Base-by-base conservation (phyloP, 2,329 filamentous ascomycete genomes). In the Calonectria henricotiae region DNA sequence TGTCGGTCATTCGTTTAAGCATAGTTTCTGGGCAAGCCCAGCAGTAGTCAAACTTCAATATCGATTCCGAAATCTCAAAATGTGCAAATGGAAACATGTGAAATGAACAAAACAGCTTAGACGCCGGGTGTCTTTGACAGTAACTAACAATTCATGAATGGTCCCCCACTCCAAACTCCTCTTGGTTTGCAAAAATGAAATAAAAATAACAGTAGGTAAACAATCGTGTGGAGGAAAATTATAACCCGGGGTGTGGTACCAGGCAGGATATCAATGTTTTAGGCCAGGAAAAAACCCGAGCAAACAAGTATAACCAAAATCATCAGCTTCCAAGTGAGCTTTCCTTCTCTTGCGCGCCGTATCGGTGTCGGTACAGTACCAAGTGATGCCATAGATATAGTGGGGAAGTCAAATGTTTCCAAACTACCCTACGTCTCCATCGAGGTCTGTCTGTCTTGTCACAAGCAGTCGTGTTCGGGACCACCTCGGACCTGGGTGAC, bases 1-100 rank as follows among this genome's bases (percentile, higher is more conserved):
- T 82, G 80, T 78, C 79, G 72, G 80, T 81, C 79, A 71, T 74
- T 82, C 76, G 75, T 78, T 82, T 69, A 68, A 63, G 71, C 61
- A 71, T 74, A 72, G 75, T 71, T 73, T 67, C 76, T 71, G 74
- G 79, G 75, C 80, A 80, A 78, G 75, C 75, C 73, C 71, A 76
- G 78, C 78, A 80, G 78, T 83, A 82, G 80, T 69, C 75, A 78
- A 79, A 78, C 20, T 78, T 76, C 69, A 75, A 72, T 66, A 68
- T 74, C 73, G 72, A 77, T 78, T 78, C 74, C 73, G 68, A 74
- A 77, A 70, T 20, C 20, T 20, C 20, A 65, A 4, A 30, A 65
- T 15, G 12, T 9, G 20, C 13, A 3, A n/a, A 69, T 13, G 15
- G 30, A 62, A 54, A 17, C 58, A 49, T 23, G 43, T 46, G 60